A percentile compares a stretch with the other conserved stretches of the same genome.
These are phyloP conservation scores for Exophiala viscosa DNA, from an alignment of 2,329 filamentous ascomycete species.

Conservation along the genomic window DNA sequence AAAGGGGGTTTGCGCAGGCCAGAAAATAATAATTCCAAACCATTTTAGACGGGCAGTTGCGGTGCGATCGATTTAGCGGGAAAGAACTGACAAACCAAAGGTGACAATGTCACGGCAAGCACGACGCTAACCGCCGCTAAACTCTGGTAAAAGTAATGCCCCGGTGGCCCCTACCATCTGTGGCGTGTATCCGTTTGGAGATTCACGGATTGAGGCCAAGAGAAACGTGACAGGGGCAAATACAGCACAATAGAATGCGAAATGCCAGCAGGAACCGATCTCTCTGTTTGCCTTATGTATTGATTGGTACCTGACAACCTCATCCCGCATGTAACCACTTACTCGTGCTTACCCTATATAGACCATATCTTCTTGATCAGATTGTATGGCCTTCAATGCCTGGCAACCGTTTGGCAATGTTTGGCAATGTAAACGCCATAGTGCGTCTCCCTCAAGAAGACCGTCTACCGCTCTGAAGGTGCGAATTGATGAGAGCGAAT, in stretches of 20 bases:
- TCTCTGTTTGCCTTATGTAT: no score
- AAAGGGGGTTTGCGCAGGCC: conserved; percentile 18
- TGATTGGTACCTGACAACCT: no score
- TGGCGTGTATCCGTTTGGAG: neutral
- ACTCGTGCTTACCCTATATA: no score
- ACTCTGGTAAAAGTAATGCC: neutral
- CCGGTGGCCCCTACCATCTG: neutral
- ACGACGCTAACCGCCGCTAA: conserved; percentile 13
- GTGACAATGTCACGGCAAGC: conserved; percentile 6
- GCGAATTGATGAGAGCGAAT: no score
- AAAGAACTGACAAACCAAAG: conserved; percentile 15
- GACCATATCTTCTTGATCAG: no score
- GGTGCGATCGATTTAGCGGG: conserved; percentile 21
- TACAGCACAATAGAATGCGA: no score
- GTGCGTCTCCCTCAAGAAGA: no score
- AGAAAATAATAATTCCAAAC: conserved; percentile 19
- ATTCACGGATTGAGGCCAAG: neutral
- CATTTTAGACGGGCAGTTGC: conserved; percentile 17
- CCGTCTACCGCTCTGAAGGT: no score
- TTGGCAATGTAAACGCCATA: no score
- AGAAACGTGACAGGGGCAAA: conserved; percentile 1
- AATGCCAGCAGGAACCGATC: neutral
- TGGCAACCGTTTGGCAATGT: no score
- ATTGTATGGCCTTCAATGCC: no score
- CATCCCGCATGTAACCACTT: no score